Evolutionary conservation across 805 yeast genomes (phyloP).

Genomic region (Starmerella vaccinii): DNA sequence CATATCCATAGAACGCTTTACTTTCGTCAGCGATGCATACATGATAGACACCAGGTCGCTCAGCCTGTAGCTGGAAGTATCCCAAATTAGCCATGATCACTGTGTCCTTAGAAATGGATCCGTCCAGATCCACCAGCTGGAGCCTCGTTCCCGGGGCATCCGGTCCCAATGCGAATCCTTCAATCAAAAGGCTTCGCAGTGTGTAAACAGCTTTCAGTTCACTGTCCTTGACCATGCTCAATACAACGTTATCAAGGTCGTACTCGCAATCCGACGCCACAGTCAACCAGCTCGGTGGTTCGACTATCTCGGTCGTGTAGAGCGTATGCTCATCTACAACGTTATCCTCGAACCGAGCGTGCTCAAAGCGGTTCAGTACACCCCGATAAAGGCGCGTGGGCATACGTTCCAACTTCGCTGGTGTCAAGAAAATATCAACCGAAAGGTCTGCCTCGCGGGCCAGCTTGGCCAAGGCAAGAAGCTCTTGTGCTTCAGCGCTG

Average conservation of each 20-base stretch:
- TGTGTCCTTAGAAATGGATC: constrained; percentile 38
- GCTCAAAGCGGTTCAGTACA: constrained; percentile 25
- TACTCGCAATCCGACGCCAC: constrained; percentile 41
- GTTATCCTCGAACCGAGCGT: constrained; percentile 32
- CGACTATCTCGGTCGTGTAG: constrained; percentile 47
- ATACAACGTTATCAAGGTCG: constrained; percentile 55
- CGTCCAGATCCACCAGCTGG: constrained; percentile 30
- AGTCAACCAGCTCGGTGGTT: constrained; percentile 60
- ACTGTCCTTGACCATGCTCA: constrained; percentile 32
- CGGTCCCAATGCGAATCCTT: constrained; percentile 27
- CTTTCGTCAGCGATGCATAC: constrained; percentile 9
- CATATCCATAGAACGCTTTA: neutral
- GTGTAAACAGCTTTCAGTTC: constrained; percentile 40
- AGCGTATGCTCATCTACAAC: constrained; percentile 43
- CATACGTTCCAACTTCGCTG: constrained; percentile 6
- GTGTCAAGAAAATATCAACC: constrained; percentile 34
- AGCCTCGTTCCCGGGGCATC: constrained; percentile 41
- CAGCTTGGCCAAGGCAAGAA: constrained; percentile 37
- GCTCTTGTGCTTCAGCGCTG: constrained; percentile 55
- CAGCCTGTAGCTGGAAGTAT: constrained; percentile 64
- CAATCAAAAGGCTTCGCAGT: constrained; percentile 49
- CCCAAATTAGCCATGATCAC: constrained; percentile 72
- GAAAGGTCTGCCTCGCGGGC: constrained; percentile 25
- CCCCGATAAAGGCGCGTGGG: constrained; percentile 21
- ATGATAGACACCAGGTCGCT: constrained; percentile 57